Conservation (phyloP, 805 yeast species). For the Blastobotrys peoriensis region DNA sequence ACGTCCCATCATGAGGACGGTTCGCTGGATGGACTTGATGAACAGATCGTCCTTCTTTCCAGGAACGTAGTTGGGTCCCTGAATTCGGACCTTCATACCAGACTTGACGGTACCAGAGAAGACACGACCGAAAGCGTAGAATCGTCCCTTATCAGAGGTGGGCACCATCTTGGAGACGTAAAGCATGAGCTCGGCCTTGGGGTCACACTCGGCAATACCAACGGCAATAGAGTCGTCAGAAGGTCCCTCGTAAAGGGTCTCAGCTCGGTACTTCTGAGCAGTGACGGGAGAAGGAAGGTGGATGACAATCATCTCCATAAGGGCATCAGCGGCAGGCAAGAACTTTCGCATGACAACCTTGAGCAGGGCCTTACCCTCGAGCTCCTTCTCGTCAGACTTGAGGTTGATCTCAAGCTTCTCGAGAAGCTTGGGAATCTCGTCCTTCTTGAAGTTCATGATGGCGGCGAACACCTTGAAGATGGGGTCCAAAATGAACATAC, state of each 20-base stretch:
- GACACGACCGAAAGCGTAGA: constrained; percentile 99
- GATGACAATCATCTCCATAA: constrained; percentile 95
- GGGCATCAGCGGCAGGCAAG: constrained; percentile 99
- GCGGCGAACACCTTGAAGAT: constrained; percentile 95
- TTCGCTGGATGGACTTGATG: constrained; percentile 97
- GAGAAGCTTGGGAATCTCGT: constrained; percentile 84
- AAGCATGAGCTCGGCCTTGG: constrained; percentile 95
- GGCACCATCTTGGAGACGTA: constrained; percentile 99
- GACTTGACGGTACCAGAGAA: constrained; percentile 99
- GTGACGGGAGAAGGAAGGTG: constrained; percentile 99
- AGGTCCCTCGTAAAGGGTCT: constrained; percentile 99
- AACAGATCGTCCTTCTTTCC: constrained; percentile 98
- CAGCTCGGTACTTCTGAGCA: constrained; percentile 99
- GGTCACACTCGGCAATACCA: constrained; percentile 98
- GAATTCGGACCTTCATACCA: constrained; percentile 99
- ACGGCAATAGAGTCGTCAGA: constrained; percentile 74
- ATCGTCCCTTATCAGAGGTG: constrained; percentile 99
- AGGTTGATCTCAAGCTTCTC: constrained; percentile 90
- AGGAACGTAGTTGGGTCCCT: constrained; percentile 99
- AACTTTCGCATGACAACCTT: constrained; percentile 99
- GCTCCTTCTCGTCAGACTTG: constrained; percentile 95
- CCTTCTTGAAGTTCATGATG: constrained; percentile 99
- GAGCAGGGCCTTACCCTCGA: constrained; percentile 97
- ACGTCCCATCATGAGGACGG: constrained; percentile 99
- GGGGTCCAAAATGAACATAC: constrained; percentile 98